Base-by-base conservation (phyloP, 1,139 yeast species). In the Tardiomyces depauwii region DNA sequence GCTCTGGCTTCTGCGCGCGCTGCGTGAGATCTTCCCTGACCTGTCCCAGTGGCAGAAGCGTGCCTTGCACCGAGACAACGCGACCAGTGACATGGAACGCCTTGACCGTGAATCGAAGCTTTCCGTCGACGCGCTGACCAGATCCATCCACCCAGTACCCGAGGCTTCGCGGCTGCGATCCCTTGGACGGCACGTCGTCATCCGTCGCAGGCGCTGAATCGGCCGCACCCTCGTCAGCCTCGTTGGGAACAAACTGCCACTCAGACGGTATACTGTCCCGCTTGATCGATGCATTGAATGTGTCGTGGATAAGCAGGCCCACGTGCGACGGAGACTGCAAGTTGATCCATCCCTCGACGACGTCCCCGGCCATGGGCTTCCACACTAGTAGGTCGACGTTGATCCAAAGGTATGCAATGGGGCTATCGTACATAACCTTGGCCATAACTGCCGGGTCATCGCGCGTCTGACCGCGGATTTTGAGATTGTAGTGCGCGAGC, bases 281-380 rank as follows among this genome's bases (percentile, higher is more conserved):
- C 64, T 85, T 86, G 53, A 91, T 87, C 46, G 93, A 80, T 32
- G 96, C 97, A 66, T 91, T 93, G 70, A 91, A 91, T 1, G 95
- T 86, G 65, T 91, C 97, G 62, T 86, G 91, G 45, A 91, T 74
- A 55, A 91, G 74, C 53, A 91, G 71, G 51, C 97, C 97, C 58
- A 93, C 82, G 61, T 91, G 98, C 9, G 95, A 83, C 14, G 95
- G 96, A 1, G 96, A 82, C 68, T 89, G 96, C 76, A 91, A 79
- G 67, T 87, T 87, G 48, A 85, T 76, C 68, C 79, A 76, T 6
- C 98, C 98, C 61, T 89, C 95, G 30, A 89, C 66, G 1, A 72
- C 68, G 59, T 91, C 97, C 5, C 95, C 96, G 13, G 79, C 72
- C 55, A 77, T 78, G 3, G 98, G 98, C 58, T 76, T 78, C 97